A percentile compares a stretch with the other conserved stretches of the same genome.
Conservation (phyloP, 225 moss, liverwort and hornwort species). For the Pseudoscleropodium purum region DNA sequence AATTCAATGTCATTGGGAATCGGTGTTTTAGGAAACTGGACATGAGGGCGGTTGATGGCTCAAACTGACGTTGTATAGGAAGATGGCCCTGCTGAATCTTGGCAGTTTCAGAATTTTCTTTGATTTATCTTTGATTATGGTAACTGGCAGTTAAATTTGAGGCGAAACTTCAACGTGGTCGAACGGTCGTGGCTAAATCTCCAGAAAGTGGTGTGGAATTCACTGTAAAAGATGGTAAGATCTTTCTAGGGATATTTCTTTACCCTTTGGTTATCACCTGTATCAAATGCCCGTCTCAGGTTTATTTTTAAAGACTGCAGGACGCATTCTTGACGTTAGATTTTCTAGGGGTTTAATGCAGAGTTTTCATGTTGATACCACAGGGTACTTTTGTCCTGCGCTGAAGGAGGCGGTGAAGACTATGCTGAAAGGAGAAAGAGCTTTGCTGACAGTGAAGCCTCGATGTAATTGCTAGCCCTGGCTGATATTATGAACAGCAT, state of each 20-base stretch:
- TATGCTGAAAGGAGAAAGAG: constrained; percentile 72
- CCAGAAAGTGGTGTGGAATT: constrained; percentile 79
- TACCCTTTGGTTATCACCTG: not conserved
- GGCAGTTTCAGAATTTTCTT: not conserved
- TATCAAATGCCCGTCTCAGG: not conserved
- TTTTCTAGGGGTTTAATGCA: not conserved
- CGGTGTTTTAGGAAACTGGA: not conserved
- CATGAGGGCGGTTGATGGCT: not conserved
- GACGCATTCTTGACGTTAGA: not conserved
- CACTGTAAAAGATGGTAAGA: constrained; percentile 57
- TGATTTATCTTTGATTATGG: not conserved
- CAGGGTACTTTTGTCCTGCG: constrained; percentile 73
- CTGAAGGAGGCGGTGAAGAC: constrained; percentile 67
- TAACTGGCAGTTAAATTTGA: constrained; percentile 62
- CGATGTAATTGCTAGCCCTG: constrained; percentile 46
- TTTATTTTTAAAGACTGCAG: not conserved
- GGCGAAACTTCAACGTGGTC: constrained; percentile 43
- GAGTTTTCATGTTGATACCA: not conserved
- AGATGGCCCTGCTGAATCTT: not conserved
- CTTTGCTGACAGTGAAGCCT: constrained; percentile 72
- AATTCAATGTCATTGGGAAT: not conserved
- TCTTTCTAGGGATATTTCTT: not conserved
- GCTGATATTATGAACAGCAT: not conserved
- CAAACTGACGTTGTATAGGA: too few relatives aligned
- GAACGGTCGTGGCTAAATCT: constrained; percentile 42